Evolutionary conservation across 768 basidiomycete genomes (phyloP).

Genomic region (Russula vinacea): DNA sequence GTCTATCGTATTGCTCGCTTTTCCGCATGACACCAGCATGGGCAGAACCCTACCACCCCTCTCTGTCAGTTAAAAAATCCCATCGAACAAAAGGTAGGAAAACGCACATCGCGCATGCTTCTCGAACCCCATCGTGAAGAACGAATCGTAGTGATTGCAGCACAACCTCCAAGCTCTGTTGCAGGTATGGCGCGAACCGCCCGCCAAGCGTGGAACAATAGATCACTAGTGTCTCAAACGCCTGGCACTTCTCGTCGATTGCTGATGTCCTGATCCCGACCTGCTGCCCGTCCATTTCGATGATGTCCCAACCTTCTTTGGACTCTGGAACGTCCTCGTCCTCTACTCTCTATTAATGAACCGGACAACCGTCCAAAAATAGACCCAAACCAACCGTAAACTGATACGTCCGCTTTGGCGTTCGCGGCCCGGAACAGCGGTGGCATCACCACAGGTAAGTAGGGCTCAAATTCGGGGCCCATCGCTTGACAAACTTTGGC

Average conservation of each 20-base stretch:
- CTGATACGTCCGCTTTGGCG: slow-evolving; percentile 74
- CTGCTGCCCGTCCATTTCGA: slow-evolving; percentile 71
- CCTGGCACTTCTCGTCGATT: slow-evolving; percentile 85
- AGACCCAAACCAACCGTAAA: slow-evolving; percentile 52
- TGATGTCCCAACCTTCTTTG: slow-evolving; percentile 75
- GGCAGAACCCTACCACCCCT: slow-evolving; percentile 58
- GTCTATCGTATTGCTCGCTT: slow-evolving; percentile 44
- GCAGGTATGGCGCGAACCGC: slow-evolving; percentile 68
- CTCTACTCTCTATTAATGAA: slow-evolving; percentile 35
- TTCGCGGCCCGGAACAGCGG: slow-evolving; percentile 68
- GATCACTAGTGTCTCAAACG: slow-evolving; percentile 82
- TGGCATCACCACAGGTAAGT: slow-evolving; percentile 82
- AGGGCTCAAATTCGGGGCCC: slow-evolving; percentile 81
- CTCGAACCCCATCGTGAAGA: slow-evolving; percentile 82
- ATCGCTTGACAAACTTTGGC: slow-evolving; percentile 85
- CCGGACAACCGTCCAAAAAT: neutral
- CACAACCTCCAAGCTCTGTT: slow-evolving; percentile 67
- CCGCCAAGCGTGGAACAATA: slow-evolving; percentile 67
- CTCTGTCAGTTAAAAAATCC: slow-evolving; percentile 1
- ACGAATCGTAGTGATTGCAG: slow-evolving; percentile 70
- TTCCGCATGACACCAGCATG: slow-evolving; percentile 65
- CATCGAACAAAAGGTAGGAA: neutral
- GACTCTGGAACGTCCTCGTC: slow-evolving; percentile 56
- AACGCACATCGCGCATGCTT: slow-evolving; percentile 70
- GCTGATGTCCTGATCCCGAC: slow-evolving; percentile 75